A percentile compares a stretch with the other conserved stretches of the same genome.
Evolutionary conservation across 169 alveolate genomes (phyloP).

Genomic region (Cryptosporidium ryanae): DNA sequence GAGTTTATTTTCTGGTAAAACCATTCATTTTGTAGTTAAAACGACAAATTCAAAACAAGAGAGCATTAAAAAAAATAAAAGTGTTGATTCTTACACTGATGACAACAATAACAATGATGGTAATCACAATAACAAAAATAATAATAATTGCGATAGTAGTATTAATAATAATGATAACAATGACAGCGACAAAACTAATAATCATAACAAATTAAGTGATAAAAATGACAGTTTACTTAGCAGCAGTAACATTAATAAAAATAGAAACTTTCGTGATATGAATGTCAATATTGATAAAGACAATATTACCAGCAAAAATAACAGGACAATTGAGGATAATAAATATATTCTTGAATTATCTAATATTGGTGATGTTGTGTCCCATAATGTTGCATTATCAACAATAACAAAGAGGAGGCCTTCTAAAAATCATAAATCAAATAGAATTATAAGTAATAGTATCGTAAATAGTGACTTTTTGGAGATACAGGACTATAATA

Average conservation of each 20-base stretch:
- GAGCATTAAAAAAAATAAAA: background rate
- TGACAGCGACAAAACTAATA: too few relatives aligned
- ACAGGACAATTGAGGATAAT: background rate
- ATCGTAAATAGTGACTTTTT: background rate
- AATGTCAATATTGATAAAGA: too few relatives aligned
- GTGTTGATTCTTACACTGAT: background rate
- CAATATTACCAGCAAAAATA: background rate
- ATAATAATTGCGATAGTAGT: background rate
- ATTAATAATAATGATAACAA: background rate
- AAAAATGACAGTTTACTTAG: too few relatives aligned
- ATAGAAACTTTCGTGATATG: too few relatives aligned
- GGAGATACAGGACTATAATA: too few relatives aligned
- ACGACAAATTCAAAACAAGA: constrained; percentile 20
- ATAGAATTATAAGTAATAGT: background rate
- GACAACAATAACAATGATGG: too few relatives aligned
- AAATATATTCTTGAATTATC: background rate
- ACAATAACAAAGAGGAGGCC: constrained; percentile 37
- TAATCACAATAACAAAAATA: too few relatives aligned
- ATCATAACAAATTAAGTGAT: too few relatives aligned
- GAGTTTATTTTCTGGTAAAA: constrained; percentile 73
- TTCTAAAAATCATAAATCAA: constrained; percentile 35
- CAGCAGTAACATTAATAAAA: too few relatives aligned
- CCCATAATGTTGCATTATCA: constrained; percentile 51
- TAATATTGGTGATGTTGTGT: constrained; percentile 38
- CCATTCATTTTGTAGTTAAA: constrained; percentile 65